phyloP scores from a whole-genome alignment of 2,329 filamentous ascomycete genomes.

The Diaporthe longicolla region DNA sequence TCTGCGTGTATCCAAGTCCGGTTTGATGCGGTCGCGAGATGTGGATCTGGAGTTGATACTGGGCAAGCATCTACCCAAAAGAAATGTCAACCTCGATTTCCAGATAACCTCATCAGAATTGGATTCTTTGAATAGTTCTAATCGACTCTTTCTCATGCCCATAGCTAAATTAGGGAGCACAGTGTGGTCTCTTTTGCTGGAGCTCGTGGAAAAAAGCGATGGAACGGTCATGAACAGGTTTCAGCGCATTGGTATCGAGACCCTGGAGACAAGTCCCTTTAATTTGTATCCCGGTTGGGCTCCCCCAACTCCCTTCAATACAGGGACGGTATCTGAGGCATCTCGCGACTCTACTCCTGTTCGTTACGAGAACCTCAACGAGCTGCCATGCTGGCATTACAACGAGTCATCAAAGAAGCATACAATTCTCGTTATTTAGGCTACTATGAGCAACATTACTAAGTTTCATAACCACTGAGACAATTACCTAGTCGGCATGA shows the following conservation, averaged over 20 bases:
- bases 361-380: not conserved
- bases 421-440: not conserved
- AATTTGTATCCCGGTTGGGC: not conserved
- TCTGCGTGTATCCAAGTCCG: no score
- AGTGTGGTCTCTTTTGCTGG: slow-evolving; percentile 3
- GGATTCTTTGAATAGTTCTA: not conserved
- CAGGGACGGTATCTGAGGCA: not conserved
- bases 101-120: not conserved
- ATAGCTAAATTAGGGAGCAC: not conserved
- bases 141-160: not conserved
- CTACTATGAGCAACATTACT: no score
- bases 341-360: no score
- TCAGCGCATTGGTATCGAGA: slow-evolving; percentile 1
- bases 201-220: not conserved
- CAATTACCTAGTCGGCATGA: no score
- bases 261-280: not conserved
- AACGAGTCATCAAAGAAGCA: not conserved
- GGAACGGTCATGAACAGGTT: slow-evolving; percentile 1
- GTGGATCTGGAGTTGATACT: no score
- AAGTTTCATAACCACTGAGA: no score
- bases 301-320: no score
- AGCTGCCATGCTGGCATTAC: slow-evolving; percentile 12
- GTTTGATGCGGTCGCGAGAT: no score
- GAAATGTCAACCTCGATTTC: not conserved
- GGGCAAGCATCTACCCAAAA: not conserved